Conservation (phyloP, 2,329 filamentous ascomycete species). For the Fusarium agapanthi region DNA sequence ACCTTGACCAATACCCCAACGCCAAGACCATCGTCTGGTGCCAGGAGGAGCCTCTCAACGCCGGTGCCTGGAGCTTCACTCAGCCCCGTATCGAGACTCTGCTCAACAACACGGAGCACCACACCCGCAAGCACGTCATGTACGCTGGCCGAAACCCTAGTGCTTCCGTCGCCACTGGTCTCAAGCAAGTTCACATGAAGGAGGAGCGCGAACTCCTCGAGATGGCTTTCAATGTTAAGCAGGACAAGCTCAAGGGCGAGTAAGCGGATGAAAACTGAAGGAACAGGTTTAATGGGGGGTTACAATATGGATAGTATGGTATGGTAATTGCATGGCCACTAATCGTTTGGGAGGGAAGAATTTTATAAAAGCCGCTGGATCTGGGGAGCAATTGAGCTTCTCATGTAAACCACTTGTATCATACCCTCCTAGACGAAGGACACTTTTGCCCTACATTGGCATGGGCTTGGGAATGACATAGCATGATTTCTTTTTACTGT, state of each 20-base stretch:
- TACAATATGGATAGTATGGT: constrained; percentile 21
- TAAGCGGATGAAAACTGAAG: constrained; percentile 45
- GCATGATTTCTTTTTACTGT: constrained; percentile 33
- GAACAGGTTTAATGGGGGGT: constrained; percentile 3
- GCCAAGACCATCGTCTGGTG: constrained; percentile 97
- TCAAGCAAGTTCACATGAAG: constrained; percentile 88
- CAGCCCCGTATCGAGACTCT: constrained; percentile 97
- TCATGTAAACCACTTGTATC: constrained; percentile 47
- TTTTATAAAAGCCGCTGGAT: constrained; percentile 32
- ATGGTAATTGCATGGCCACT: constrained; percentile 26
- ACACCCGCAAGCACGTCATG: constrained; percentile 95
- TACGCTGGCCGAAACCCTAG: constrained; percentile 95
- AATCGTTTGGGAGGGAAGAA: constrained; percentile 39
- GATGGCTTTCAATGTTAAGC: constrained; percentile 69
- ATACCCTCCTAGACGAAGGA: constrained; percentile 46
- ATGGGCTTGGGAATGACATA: constrained; percentile 40
- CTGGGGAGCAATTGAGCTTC: constrained; percentile 38
- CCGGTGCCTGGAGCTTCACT: constrained; percentile 95
- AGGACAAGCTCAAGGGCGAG: constrained; percentile 76
- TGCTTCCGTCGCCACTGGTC: constrained; percentile 90
- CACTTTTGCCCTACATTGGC: constrained; percentile 34
- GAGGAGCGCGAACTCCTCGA: constrained; percentile 88
- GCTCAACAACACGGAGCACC: constrained; percentile 90
- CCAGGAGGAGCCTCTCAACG: constrained; percentile 97
- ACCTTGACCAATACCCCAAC: constrained; percentile 96